Base-by-base conservation (phyloP, 2,329 filamentous ascomycete genomes). In the Lecanicillium sp. region DNA sequence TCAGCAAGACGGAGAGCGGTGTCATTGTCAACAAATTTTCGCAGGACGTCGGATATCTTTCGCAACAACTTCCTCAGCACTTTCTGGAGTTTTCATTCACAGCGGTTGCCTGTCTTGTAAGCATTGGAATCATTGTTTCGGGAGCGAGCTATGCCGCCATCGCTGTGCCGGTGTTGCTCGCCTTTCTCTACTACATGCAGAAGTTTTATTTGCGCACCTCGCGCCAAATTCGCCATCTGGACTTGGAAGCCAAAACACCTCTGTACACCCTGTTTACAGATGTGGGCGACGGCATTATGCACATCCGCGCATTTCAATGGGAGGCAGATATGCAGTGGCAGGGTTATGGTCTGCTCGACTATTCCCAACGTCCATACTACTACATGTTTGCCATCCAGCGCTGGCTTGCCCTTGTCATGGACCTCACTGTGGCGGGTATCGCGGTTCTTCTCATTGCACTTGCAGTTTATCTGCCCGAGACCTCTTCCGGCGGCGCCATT, bases 271-370 rank as follows among this genome's bases (percentile, higher is more conserved):
- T 60, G 15, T 64, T 70, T 26, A 58, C 66, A 19, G 75, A 78
- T 50, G 69, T 69, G 3, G 53, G 73, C 1, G 61, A 64, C 14
- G 73, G 74, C 1, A 52, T 77, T 2, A 54, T 64, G 1, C 76
- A 72, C 0, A 72, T 78, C 37, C 68, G 77, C 15, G 74, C 77
- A 2, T 79, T 78, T 50, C 70, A 71, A 4, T 81, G 77, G 78
- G 63, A 72, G 32, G 56, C 61, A 2, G 57, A 62, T 4, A 67
- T 71, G 46, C 62, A 67, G 30, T 54, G 67, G 27, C 68, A 68
- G 50, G 76, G 74, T 44, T 59, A 70, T n/a, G 52, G 56, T 3
- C 62, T 77, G 0, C 60, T 81, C 2, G 72, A 81, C 51, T 58
- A 62, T 11, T 77, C 76, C 0, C 78, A 81, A 52, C 61, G 67